Evolutionary conservation across 805 yeast species (phyloP), one percentile per base, ranked within the genome.

Genomic region (Ogataea pignaliae): DNA sequence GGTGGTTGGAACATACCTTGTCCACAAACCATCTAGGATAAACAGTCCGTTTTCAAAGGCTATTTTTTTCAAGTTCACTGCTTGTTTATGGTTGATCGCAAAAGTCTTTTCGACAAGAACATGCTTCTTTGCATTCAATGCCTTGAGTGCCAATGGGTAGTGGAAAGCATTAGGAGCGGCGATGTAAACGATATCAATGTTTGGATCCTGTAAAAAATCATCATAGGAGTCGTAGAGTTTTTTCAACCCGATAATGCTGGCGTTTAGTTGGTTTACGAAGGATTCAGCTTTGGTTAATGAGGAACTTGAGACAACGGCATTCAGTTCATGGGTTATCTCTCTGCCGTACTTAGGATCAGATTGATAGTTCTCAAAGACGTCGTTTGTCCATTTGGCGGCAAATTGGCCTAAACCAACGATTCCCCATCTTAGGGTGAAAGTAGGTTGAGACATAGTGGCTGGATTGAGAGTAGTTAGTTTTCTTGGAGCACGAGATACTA

Each of bases 21-120:
- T 70, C 81, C 81, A 76, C 32, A 75, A 70, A 1, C 78, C 84
- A 56, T 79, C 84, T 76, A 79, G 70, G 30, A 79, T 61, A 45
- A 73, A 75, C 32, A 68, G 55, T 2, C 66, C 63, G 54, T 70
- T 68, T 40, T 60, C 50, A 46, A 60, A 59, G 7, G 83, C 83
- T 36, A 70, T 61, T 0, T 56, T 61, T 37, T 70, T 56, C 11
- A 79, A 51, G 18, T 64, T 66, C 26, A 57, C 50, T 3, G 78
- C 67, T 44, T 78, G 79, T n/a, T 56, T 55, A 5, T 60, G 61
- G 47, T 77, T 76, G 39, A 78, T 69, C 1, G 79, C 71, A 53
- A 76, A 65, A 4, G 83, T 79, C 53, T 78, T 78, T 48, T 78
- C 83, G 49, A 78, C 70, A 34, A 78, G 58, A 12, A 78, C 75